A percentile compares a stretch with the other conserved stretches of the same genome.
These are phyloP conservation scores for Clonostachys rosea DNA, from an alignment of 2,329 filamentous ascomycete genomes.

Conservation along the genomic window DNA sequence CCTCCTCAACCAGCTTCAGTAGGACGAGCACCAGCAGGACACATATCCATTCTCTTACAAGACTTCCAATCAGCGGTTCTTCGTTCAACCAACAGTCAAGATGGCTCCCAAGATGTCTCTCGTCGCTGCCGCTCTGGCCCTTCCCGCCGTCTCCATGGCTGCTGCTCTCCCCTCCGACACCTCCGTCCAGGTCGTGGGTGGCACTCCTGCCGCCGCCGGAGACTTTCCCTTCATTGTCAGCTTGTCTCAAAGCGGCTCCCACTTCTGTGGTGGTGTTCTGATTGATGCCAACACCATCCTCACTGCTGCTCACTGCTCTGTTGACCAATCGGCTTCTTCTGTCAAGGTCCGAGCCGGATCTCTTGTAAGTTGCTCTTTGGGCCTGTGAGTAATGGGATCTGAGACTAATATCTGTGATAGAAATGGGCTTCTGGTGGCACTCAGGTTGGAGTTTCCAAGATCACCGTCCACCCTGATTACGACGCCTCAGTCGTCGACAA, in stretches of 20 bases:
- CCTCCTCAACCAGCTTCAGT: too few relatives aligned
- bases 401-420: neutral
- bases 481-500: slow-evolving; percentile 8
- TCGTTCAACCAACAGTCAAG: too few relatives aligned
- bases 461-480: slow-evolving; percentile 15
- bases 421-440: slow-evolving; percentile 13
- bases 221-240: slow-evolving; percentile 24
- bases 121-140: neutral
- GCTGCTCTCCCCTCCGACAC: slow-evolving; percentile 3
- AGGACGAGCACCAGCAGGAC: too few relatives aligned
- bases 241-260: slow-evolving; percentile 7
- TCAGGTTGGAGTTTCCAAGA: slow-evolving; percentile 11
- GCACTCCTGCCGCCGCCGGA: slow-evolving; percentile 10
- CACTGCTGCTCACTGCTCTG: slow-evolving; percentile 22
- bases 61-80: too few relatives aligned
- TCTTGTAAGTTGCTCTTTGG: slow-evolving; percentile 4
- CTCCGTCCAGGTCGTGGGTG: slow-evolving; percentile 13
- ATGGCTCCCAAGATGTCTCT: too few relatives aligned
- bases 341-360: slow-evolving; percentile 18
- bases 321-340: slow-evolving; percentile 4
- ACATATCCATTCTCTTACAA: too few relatives aligned
- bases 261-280: slow-evolving; percentile 20
- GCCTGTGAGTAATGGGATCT: too few relatives aligned
- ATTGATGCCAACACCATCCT: slow-evolving; percentile 21
- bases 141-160: slow-evolving; percentile 3